Evolutionary conservation across 768 basidiomycete genomes (phyloP), one percentile per base, ranked within the genome.

Genomic region (Amanita pseudoporphyria): DNA sequence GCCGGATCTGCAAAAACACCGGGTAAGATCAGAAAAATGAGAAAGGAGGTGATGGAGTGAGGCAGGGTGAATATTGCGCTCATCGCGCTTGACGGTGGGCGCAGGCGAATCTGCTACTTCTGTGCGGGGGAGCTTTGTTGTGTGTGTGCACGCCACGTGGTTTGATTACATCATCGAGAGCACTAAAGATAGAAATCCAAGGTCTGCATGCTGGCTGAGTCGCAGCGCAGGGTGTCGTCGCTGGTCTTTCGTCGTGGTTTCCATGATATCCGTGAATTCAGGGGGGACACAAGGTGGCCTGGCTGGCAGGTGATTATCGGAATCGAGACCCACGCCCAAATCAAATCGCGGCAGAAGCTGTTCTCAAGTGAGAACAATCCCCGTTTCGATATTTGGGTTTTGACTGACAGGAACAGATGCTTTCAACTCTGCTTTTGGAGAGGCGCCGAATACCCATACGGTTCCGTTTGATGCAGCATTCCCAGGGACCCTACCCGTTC

Each of bases 291-390:
- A 35, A 65, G 84, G 44, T 88, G 87, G 87, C 84, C 83, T 13
- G 91, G 83, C 18, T 98, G 90, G 89, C 76, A 84, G 55, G 83
- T 96, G 16, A 71, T 95, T 35, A 81, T 98, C 28, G 96, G 96
- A 13, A 83, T 99, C 41, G 96, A 99, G 60, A 88, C 95, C 5
- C 96, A 98, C 61, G 89, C 92, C 0, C 95, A 98, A 62, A 79
- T 99, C 60, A 88, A 86, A 64, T 84, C 91, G 2, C 78, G 82
- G 50, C 68, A 71, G 50, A 99, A 99, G 65, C 74, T 99, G 21
- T 97, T 99, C 66, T 97, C 93, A 32, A 65, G 72, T 71, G 47
- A 58, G 80, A 81, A n/a, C 21, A 21, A n/a, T n/a, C 47, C 40
- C 22, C 28, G 35, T 12, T 42, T 24, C 36, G 35, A 24, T 40